Percentiles rank a stretch among this genome's conserved stretches.
These are phyloP conservation scores for Aurantiochytrium sp. DNA, from an alignment of 108 stramenopile genomes.

Conservation along the genomic window DNA sequence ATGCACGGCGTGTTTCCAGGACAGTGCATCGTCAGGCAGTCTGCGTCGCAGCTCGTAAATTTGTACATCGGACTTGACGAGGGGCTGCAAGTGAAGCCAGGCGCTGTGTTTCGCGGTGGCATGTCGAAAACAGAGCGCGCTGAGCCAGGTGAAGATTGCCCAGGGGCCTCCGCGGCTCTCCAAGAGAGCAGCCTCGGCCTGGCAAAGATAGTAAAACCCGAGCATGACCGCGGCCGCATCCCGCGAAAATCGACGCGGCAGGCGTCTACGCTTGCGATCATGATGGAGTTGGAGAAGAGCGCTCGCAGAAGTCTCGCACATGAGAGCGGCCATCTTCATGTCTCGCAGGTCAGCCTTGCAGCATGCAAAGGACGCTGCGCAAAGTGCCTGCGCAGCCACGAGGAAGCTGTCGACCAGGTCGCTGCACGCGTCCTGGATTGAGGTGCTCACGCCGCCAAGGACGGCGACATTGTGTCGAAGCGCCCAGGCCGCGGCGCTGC, in stretches of 20 bases:
- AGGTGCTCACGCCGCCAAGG: not conserved
- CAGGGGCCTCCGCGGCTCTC: not conserved
- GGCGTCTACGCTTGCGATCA: not conserved
- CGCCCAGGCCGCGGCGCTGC: not conserved
- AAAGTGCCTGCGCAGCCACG: not conserved
- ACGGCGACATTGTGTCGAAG: not conserved
- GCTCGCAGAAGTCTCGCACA: not conserved
- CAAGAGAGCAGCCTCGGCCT: not conserved
- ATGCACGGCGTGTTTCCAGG: not conserved
- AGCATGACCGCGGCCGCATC: not conserved
- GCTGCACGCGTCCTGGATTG: not conserved
- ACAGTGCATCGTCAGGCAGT: not conserved
- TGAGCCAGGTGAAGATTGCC: not conserved
- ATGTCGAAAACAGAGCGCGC: not conserved
- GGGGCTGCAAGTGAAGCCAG: not conserved
- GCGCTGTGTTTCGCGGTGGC: not conserved
- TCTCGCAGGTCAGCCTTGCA: not conserved
- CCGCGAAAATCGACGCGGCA: not conserved
- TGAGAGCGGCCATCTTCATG: not conserved
- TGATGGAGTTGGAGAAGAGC: not conserved
- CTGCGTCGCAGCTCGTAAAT: not conserved
- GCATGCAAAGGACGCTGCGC: not conserved
- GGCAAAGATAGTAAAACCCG: not conserved
- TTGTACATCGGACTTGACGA: not conserved
- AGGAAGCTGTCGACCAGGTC: not conserved